Evolutionary conservation across 768 basidiomycete genomes (phyloP).

Genomic region (Daedaleopsis nitida): DNA sequence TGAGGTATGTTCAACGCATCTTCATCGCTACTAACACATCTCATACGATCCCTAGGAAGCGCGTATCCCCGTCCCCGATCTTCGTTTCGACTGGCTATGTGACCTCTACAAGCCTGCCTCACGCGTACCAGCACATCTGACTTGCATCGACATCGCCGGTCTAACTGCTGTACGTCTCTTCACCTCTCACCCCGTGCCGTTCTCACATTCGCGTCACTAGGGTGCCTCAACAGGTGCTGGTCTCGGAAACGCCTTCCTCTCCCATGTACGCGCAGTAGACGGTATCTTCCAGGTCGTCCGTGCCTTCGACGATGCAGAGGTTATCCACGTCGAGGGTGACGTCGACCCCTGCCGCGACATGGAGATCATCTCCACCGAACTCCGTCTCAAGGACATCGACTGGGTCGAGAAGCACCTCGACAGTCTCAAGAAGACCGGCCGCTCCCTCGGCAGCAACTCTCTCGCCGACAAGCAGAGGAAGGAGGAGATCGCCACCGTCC

Average conservation of each 20-base stretch:
- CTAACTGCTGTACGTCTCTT: conserved; percentile 70
- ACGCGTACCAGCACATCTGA: conserved; percentile 90
- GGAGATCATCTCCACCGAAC: conserved; percentile 94
- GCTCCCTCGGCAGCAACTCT: conserved; percentile 70
- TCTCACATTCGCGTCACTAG: conserved; percentile 35
- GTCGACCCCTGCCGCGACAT: conserved; percentile 96
- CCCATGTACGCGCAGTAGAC: conserved; percentile 96
- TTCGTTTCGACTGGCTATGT: conserved; percentile 93
- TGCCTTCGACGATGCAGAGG: conserved; percentile 98
- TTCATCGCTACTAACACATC: background rate
- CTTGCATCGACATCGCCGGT: conserved; percentile 98
- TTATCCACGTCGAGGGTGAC: conserved; percentile 98
- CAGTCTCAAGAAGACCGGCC: conserved; percentile 67
- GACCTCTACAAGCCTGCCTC: conserved; percentile 87
- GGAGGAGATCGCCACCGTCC: conserved; percentile 89
- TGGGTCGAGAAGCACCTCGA: conserved; percentile 96
- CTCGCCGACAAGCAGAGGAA: conserved; percentile 95
- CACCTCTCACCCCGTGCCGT: background rate
- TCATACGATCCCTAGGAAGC: conserved; percentile 54
- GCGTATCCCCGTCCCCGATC: conserved; percentile 93
- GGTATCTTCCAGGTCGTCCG: conserved; percentile 99
- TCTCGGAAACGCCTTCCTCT: conserved; percentile 96
- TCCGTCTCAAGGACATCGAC: conserved; percentile 96
- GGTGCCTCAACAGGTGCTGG: conserved; percentile 98
- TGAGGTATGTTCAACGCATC: conserved; percentile 44